Evolutionary conservation across 116 monocot genomes (phyloP).

Genomic region (Papilionanthe hybrid): DNA sequence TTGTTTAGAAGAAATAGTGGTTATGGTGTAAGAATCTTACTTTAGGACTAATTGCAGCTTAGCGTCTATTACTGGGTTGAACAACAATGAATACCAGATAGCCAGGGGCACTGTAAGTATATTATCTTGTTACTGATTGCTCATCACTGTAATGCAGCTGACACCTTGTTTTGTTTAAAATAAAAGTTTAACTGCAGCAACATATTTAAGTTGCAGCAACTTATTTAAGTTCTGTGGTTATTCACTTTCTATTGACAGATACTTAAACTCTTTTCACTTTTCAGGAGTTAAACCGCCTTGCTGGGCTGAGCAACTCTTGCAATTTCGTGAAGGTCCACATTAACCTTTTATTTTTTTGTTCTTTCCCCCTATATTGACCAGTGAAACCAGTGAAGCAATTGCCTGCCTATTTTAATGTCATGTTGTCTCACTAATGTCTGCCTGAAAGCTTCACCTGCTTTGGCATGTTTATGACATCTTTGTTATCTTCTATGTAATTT

Average conservation of each 20-base stretch:
- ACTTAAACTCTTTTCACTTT: not conserved
- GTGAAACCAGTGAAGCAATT: not conserved
- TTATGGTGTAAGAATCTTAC: not conserved
- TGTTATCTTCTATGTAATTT: not conserved
- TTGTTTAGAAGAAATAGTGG: not conserved
- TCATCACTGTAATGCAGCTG: not conserved
- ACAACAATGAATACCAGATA: slow-evolving; percentile 63
- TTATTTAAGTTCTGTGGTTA: not conserved
- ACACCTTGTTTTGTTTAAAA: no score
- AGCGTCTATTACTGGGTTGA: slow-evolving; percentile 49
- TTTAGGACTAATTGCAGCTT: slow-evolving; percentile 28
- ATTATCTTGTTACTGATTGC: not conserved
- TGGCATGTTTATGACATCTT: no score
- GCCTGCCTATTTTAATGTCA: no score
- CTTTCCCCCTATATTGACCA: no score
- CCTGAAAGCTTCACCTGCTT: no score
- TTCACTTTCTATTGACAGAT: not conserved
- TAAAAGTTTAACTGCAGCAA: no score
- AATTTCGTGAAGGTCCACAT: slow-evolving; percentile 74
- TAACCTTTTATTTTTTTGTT: not conserved
- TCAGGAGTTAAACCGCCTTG: slow-evolving; percentile 71
- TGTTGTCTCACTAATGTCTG: no score
- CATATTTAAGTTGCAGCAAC: slow-evolving; percentile 18
- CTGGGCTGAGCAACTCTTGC: slow-evolving; percentile 56
- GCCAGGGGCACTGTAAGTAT: slow-evolving; percentile 36